Percentiles rank a stretch among this genome's conserved stretches.
Evolutionary conservation across 2,329 filamentous ascomycete genomes (phyloP).

Genomic region (Onygena corvina): DNA sequence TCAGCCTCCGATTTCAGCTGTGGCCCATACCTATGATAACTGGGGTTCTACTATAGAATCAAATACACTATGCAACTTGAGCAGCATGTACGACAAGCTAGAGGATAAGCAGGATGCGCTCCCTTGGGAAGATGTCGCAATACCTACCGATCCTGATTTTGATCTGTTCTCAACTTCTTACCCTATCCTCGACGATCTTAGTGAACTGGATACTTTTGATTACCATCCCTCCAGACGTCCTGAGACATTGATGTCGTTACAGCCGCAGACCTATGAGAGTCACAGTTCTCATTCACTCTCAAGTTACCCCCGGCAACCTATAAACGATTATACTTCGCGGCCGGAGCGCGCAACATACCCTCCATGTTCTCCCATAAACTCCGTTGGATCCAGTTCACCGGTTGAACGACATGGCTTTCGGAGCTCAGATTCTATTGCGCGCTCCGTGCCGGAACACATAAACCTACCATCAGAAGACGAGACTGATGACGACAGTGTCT

Average conservation of each 20-base stretch:
- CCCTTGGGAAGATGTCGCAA: background rate
- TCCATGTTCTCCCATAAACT: constrained; percentile 11
- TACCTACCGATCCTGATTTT: background rate
- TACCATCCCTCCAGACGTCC: background rate
- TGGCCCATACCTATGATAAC: background rate
- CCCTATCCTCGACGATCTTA: background rate
- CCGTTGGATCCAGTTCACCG: constrained; percentile 13
- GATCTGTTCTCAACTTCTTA: background rate
- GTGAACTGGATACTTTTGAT: background rate
- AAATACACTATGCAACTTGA: background rate
- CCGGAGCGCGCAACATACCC: constrained; percentile 12
- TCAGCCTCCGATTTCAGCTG: background rate
- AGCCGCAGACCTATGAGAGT: background rate
- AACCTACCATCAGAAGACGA: constrained; percentile 11
- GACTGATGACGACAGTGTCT: constrained; percentile 13
- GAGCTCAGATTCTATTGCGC: background rate
- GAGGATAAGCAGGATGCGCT: background rate
- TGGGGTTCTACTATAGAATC: background rate
- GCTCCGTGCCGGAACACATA: constrained; percentile 10
- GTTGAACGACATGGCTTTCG: constrained; percentile 6
- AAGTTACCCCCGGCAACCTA: background rate
- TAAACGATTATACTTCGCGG: constrained; percentile 6
- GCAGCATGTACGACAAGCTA: background rate
- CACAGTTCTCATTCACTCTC: background rate
- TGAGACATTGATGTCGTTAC: background rate